phyloP scores from a whole-genome alignment of 192 early-diverging fungal species.

The Oehlia diaphana region DNA sequence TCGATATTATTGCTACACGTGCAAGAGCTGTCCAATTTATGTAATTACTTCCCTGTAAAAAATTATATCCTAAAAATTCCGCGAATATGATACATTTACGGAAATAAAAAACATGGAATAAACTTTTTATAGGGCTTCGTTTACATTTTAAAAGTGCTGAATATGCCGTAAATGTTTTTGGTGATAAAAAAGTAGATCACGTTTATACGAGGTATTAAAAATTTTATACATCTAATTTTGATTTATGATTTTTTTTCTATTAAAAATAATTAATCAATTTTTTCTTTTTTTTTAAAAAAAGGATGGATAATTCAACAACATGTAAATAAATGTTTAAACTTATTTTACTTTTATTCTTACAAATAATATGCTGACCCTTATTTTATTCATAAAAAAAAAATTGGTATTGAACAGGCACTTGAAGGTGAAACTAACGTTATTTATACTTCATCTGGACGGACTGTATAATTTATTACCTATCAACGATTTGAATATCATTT shows the following conservation, averaged over 20 bases:
- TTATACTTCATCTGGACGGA: constrained; percentile 63
- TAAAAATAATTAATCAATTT: not conserved
- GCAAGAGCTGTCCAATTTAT: constrained; percentile 91
- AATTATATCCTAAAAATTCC: no score
- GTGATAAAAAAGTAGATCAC: constrained; percentile 70
- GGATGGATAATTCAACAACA: not conserved
- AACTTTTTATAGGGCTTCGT: no score
- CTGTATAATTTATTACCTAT: constrained; percentile 84
- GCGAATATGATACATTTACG: no score
- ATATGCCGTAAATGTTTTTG: constrained; percentile 83
- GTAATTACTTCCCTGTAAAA: constrained; percentile 59
- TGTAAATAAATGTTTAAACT: not conserved
- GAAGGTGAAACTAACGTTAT: constrained; percentile 83
- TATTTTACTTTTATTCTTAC: not conserved
- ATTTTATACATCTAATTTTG: not conserved
- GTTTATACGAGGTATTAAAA: constrained; percentile 76
- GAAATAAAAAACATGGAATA: no score
- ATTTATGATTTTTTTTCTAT: not conserved
- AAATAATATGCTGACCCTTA: not conserved
- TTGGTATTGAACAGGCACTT: constrained; percentile 84
- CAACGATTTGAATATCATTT: constrained; percentile 86
- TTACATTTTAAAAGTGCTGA: constrained; percentile 78
- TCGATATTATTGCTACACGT: constrained; percentile 58
- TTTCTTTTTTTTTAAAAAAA: not conserved
- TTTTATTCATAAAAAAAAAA: not conserved